A percentile compares a stretch with the other conserved stretches of the same genome.
Conservation (phyloP, 1,284 basidiomycete genomes). For the Marasmius oreades region DNA sequence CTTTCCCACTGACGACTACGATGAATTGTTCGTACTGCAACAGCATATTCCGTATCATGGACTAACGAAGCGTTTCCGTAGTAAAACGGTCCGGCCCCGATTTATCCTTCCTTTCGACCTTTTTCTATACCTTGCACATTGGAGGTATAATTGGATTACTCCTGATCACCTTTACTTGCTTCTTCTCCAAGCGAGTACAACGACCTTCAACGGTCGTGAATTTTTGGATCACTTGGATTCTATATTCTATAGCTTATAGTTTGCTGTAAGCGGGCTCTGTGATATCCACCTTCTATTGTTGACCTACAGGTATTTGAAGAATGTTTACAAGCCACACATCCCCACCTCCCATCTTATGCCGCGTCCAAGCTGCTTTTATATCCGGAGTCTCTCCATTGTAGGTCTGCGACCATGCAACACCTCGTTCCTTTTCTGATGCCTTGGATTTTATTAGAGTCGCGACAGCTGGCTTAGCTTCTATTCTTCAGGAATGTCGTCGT, state of each 20-base stretch:
- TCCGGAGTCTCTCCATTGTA: conserved; percentile 54
- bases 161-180: conserved; percentile 43
- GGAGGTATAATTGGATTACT: conserved; percentile 47
- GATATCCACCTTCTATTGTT: conserved; percentile 16
- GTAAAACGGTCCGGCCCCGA: conserved; percentile 1
- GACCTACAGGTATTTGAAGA: conserved; percentile 28
- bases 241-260: conserved; percentile 50
- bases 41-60: background rate
- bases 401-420: background rate
- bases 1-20: background rate
- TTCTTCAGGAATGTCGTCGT: conserved; percentile 38
- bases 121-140: conserved; percentile 45
- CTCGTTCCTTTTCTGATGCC: background rate
- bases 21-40: background rate
- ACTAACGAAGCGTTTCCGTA: background rate
- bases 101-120: conserved; percentile 19
- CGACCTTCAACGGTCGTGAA: conserved; percentile 49
- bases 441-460: conserved; percentile 34
- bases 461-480: conserved; percentile 43
- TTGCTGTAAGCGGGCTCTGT: conserved; percentile 38
- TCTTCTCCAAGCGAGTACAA: conserved; percentile 35
- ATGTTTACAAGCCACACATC: conserved; percentile 17
- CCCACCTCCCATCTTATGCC: conserved; percentile 34
- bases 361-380: conserved; percentile 48
- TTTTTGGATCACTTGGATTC: conserved; percentile 49